These are phyloP conservation scores for Henckelia pumila DNA, from an alignment of 257 asterid genomes.

Conservation along the genomic window DNA sequence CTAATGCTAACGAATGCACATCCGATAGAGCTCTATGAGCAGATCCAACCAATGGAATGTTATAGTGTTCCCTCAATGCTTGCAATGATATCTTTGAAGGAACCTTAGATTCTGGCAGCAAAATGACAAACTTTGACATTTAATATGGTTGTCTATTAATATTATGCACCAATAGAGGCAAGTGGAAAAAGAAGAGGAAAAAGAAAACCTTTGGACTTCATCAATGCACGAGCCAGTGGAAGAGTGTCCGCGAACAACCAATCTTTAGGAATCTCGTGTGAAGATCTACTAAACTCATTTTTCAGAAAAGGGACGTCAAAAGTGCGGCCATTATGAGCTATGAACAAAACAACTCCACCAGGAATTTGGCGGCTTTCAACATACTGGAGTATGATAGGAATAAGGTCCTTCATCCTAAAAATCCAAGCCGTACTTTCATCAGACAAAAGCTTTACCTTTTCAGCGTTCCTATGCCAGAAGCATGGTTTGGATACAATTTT, in stretches of 20 bases:
- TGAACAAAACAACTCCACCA: conserved; percentile 67
- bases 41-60: conserved; percentile 52
- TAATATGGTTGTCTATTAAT: neutral
- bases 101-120: conserved; percentile 48
- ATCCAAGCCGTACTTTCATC: conserved; percentile 11
- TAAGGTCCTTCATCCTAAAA: conserved; percentile 89
- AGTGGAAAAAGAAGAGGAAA: neutral
- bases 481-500: neutral
- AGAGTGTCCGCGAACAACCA: conserved; percentile 71
- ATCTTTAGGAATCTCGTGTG: conserved; percentile 65
- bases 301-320: conserved; percentile 84
- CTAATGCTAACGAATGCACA: conserved; percentile 57
- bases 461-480: neutral
- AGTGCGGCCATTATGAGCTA: conserved; percentile 73
- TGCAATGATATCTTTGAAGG: conserved; percentile 42
- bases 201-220: conserved; percentile 62
- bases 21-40: conserved; percentile 88
- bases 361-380: conserved; percentile 77
- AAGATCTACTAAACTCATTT: conserved; percentile 65
- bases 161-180: conserved; percentile 9
- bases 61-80: conserved; percentile 56
- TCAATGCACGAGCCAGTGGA: conserved; percentile 61
- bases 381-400: conserved; percentile 67
- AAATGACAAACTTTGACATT: conserved; percentile 11
- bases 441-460: conserved; percentile 1